phyloP scores from a whole-genome alignment of 1,139 yeast genomes.

The Kurtzmaniella quercitrusa region DNA sequence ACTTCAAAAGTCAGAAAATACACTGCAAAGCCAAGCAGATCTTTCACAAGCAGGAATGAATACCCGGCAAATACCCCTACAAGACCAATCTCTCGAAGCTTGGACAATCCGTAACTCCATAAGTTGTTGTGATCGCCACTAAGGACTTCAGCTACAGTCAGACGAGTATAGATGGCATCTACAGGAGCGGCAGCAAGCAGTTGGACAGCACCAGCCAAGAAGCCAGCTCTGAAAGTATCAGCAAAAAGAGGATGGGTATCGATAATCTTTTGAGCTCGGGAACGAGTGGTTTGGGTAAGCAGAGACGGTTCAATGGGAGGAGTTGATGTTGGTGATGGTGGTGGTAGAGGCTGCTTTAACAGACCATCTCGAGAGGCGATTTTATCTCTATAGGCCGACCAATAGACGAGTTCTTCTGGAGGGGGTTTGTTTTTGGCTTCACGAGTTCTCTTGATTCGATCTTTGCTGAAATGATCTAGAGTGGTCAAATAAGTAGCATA shows the following conservation, averaged over 20 bases:
- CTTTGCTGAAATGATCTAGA: constrained; percentile 25
- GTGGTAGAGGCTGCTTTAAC: neutral
- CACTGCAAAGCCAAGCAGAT: constrained; percentile 79
- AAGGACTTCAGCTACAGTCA: constrained; percentile 68
- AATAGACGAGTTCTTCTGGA: neutral
- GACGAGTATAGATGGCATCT: constrained; percentile 84
- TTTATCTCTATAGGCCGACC: constrained; percentile 2
- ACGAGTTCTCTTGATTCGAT: constrained; percentile 1
- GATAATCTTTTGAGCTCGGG: neutral
- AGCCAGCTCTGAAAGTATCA: constrained; percentile 78
- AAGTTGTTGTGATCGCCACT: constrained; percentile 65
- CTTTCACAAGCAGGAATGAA: constrained; percentile 70
- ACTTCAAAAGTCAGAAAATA: constrained; percentile 83
- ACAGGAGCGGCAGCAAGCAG: constrained; percentile 93
- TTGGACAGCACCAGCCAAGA: constrained; percentile 80
- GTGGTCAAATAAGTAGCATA: constrained; percentile 74
- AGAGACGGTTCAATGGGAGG: neutral
- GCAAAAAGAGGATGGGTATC: constrained; percentile 21
- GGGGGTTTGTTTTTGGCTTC: neutral
- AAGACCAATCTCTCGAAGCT: constrained; percentile 69
- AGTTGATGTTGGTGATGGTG: neutral
- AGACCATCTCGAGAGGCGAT: neutral
- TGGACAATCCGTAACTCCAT: constrained; percentile 71
- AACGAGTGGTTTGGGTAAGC: neutral
- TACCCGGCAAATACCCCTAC: constrained; percentile 90